Percentiles rank a stretch among this genome's conserved stretches.
phyloP scores from a whole-genome alignment of 176 grass and related monocot species.

The Lolium perenne region DNA sequence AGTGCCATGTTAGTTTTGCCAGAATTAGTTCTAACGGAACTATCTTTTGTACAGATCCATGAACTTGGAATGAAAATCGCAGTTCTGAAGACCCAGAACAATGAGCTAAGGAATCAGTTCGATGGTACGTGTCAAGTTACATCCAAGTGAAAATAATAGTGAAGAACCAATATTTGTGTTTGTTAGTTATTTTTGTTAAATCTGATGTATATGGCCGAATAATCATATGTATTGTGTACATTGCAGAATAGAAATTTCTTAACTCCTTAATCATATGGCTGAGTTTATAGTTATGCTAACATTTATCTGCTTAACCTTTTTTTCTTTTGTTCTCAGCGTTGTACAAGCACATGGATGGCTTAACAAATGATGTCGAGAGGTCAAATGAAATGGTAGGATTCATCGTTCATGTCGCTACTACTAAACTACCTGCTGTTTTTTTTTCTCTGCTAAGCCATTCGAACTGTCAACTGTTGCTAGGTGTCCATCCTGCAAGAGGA shows the following conservation, averaged over 20 bases:
- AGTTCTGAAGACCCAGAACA: conserved; percentile 89
- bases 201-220: not conserved
- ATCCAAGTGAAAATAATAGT: not conserved
- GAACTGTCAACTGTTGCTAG: conserved; percentile 32
- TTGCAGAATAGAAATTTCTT: not conserved
- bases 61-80: conserved; percentile 99
- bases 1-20: not conserved
- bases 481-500: conserved; percentile 85
- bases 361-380: conserved; percentile 91
- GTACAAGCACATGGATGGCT: conserved; percentile 91
- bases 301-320: conserved; percentile 24
- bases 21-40: not conserved
- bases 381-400: conserved; percentile 93
- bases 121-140: conserved; percentile 62
- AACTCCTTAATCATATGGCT: too few species aligned
- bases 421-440: not conserved
- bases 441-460: not conserved
- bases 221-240: not conserved
- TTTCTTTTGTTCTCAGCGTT: conserved; percentile 56
- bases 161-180: not conserved
- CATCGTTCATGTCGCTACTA: not conserved
- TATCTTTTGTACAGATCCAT: conserved; percentile 73
- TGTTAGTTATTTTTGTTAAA: not conserved
- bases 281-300: not conserved
- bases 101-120: conserved; percentile 90